These are phyloP conservation scores for Truncatella angustata DNA, from an alignment of 2,329 filamentous ascomycete genomes.

Conservation along the genomic window DNA sequence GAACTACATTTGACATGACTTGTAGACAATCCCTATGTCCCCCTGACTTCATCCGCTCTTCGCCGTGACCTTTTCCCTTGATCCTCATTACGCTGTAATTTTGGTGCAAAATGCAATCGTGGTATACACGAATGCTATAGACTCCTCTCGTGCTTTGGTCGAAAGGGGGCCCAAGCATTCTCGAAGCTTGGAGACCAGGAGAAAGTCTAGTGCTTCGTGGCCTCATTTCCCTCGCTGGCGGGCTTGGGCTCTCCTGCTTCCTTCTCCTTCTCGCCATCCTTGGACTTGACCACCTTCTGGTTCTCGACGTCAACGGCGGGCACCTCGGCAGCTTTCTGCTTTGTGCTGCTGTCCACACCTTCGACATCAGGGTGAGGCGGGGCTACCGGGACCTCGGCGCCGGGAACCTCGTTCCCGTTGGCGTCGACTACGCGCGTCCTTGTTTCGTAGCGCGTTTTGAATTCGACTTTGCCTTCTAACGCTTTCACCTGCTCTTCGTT, in stretches of 20 bases:
- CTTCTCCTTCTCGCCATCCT: conserved; percentile 58
- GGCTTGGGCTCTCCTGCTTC: conserved; percentile 58
- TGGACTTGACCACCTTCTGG: conserved; percentile 45
- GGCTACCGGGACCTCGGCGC: conserved; percentile 42
- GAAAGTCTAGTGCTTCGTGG: conserved; percentile 35
- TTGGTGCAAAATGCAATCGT: neutral
- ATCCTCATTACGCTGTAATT: conserved; percentile 7
- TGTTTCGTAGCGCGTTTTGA: conserved; percentile 96
- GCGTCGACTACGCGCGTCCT: conserved; percentile 80
- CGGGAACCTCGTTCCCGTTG: conserved; percentile 71
- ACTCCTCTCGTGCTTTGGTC: neutral
- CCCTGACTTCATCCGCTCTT: neutral
- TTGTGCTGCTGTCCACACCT: conserved; percentile 58
- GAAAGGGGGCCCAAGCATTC: no score
- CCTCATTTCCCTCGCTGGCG: conserved; percentile 61
- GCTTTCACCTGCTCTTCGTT: conserved; percentile 78
- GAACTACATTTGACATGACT: neutral
- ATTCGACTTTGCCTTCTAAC: conserved; percentile 89
- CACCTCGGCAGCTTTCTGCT: conserved; percentile 30
- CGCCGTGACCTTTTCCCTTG: conserved; percentile 1
- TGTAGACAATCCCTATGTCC: neutral
- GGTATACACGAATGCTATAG: neutral
- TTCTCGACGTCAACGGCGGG: conserved; percentile 33
- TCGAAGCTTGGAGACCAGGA: no score
- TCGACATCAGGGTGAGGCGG: conserved; percentile 62